A percentile compares a stretch with the other conserved stretches of the same genome.
Evolutionary conservation across 2,329 filamentous ascomycete species (phyloP).

Genomic region (Sporothrix pseudoabietina): DNA sequence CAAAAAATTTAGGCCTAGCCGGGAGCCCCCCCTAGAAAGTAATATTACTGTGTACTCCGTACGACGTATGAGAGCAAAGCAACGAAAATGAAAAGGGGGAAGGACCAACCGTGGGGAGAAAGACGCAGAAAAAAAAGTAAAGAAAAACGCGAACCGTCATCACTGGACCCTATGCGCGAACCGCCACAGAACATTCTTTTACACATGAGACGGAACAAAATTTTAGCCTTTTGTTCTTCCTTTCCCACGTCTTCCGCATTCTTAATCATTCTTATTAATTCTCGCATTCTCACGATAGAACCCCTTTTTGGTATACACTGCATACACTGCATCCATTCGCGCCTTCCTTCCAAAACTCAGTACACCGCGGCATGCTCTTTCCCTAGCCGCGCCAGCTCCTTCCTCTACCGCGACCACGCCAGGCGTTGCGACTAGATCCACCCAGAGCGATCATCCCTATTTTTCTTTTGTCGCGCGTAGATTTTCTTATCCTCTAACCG

Average conservation of each 20-base stretch:
- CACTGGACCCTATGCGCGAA: conserved; percentile 8
- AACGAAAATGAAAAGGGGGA: conserved; percentile 18
- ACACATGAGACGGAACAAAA: conserved; percentile 10
- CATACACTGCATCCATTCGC: background rate
- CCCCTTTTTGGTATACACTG: background rate
- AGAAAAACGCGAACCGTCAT: conserved; percentile 11
- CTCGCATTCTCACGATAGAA: background rate
- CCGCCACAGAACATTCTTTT: background rate
- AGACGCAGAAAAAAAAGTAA: background rate
- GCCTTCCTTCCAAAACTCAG: background rate
- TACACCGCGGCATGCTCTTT: conserved; percentile 9
- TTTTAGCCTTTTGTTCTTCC: background rate
- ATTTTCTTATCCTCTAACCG: conserved; percentile 17
- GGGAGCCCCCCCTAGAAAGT: conserved; percentile 2
- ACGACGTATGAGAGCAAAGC: background rate
- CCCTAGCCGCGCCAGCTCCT: conserved; percentile 14
- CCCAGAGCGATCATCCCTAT: conserved; percentile 21
- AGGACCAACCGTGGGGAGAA: conserved; percentile 1
- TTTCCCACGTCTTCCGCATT: background rate
- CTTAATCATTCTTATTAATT: background rate
- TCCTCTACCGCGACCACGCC: conserved; percentile 9
- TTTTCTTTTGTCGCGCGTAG: conserved; percentile 15
- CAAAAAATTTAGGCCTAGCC: conserved; percentile 8
- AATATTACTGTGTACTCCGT: background rate
- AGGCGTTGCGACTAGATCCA: conserved; percentile 24